Percentiles rank a stretch among this genome's conserved stretches.
Evolutionary conservation across 1,139 yeast species (phyloP).

Genomic region (Kluyveromyces sp.): DNA sequence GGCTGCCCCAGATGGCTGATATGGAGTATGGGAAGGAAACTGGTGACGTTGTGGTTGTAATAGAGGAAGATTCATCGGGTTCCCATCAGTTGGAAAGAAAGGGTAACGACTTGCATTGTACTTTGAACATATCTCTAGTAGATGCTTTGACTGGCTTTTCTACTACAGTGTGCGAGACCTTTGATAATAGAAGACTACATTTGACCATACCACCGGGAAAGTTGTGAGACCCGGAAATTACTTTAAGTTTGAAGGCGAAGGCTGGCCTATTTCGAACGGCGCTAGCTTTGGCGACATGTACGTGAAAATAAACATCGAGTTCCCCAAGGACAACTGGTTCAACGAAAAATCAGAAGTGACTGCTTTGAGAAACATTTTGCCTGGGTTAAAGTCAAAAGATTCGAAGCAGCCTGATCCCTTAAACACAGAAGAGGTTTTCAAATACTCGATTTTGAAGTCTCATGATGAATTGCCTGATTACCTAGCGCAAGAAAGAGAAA

Average conservation of each 20-base stretch:
- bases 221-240: slow-evolving; percentile 75
- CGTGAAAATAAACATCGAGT: slow-evolving; percentile 61
- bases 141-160: slow-evolving; percentile 80
- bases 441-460: slow-evolving; percentile 11
- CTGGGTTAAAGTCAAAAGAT: slow-evolving; percentile 26
- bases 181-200: slow-evolving; percentile 71
- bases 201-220: slow-evolving; percentile 59
- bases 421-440: slow-evolving; percentile 17
- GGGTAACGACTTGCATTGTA: slow-evolving; percentile 58
- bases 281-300: slow-evolving; percentile 63
- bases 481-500: slow-evolving; percentile 7
- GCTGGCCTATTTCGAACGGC: slow-evolving; percentile 62
- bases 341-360: slow-evolving; percentile 54
- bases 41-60: slow-evolving; percentile 69
- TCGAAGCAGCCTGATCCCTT: slow-evolving; percentile 12
- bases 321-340: slow-evolving; percentile 80
- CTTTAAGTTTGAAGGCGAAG: slow-evolving; percentile 64
- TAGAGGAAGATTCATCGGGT: slow-evolving; percentile 34
- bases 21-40: slow-evolving; percentile 65
- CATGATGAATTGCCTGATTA: slow-evolving; percentile 19
- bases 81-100: slow-evolving; percentile 44
- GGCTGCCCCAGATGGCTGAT: slow-evolving; percentile 67
- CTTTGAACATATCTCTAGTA: slow-evolving; percentile 54
- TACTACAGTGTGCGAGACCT: slow-evolving; percentile 57
- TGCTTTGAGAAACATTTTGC: slow-evolving; percentile 48